phyloP scores from a whole-genome alignment of 2,329 filamentous ascomycete species.

The Aspergillus costaricaensis region DNA sequence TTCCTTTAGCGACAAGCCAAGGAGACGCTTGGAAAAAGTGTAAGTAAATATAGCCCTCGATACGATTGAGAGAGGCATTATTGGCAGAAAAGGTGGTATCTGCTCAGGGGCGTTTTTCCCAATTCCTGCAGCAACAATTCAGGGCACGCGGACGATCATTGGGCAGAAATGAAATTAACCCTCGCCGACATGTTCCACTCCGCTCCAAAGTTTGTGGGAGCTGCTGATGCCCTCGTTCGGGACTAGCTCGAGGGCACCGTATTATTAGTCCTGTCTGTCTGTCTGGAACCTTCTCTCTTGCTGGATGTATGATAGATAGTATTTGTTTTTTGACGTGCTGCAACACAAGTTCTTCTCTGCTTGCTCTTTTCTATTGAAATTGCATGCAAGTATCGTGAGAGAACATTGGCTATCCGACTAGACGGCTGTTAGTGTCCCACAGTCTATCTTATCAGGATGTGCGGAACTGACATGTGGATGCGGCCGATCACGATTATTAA shows the following conservation, averaged over 20 bases:
- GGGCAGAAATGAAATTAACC: slow-evolving; percentile 2
- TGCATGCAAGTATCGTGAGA: no score
- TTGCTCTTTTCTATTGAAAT: no score
- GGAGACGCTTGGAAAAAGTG: no score
- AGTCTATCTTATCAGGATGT: neutral
- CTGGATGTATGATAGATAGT: no score
- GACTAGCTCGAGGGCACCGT: neutral
- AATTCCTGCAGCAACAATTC: neutral
- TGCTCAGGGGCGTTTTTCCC: neutral
- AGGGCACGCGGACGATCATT: neutral
- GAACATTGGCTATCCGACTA: no score
- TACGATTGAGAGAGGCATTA: neutral
- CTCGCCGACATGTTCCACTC: neutral
- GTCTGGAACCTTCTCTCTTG: no score
- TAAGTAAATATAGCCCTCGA: neutral
- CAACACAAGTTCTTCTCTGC: no score
- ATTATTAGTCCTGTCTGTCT: no score
- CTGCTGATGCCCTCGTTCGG: neutral
- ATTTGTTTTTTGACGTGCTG: no score
- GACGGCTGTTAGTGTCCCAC: no score
- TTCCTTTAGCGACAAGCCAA: no score
- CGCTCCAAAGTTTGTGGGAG: neutral
- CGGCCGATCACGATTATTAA: neutral
- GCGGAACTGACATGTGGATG: neutral
- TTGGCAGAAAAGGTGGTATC: neutral